Evolutionary conservation across 768 basidiomycete genomes (phyloP), one percentile per base, ranked within the genome.

Genomic region (Hypholoma sublateritium): DNA sequence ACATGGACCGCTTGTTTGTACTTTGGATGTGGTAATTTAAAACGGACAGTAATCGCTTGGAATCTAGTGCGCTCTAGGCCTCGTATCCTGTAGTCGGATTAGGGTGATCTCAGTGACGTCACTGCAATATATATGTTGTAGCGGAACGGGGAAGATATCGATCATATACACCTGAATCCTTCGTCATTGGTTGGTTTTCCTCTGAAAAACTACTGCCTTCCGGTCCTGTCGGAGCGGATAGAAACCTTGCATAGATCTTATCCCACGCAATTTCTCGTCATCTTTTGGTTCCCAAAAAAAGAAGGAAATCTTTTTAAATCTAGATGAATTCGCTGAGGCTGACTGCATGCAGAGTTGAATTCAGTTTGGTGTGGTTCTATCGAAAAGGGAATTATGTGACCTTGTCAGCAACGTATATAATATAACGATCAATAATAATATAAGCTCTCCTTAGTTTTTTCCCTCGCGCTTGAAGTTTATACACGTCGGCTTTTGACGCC

Each of bases 21-120:
- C 37, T 28, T 25, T 48, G 28, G 28, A 32, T 32, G 34, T 36
- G 16, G 13, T 51, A 39, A 24, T 24, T 39, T 51, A 51, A 36
- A 19, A 43, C 35, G 41, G 21, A 52, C n/a, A 39, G 17, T 52
- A 36, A 39, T 51, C 28, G 28, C 28, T 6, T 32, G 35, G 46
- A 41, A 48, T 39, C 46, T 55, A 35, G 59, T n/a, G 51, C 36
- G 54, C 9, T 63, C 57, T 62, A 45, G 62, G 50, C 55, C 58
- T 48, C 41, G 53, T 39, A 54, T 56, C 56, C 50, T 58, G 51
- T 56, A 48, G 35, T 17, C 43, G 54, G 53, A 9, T 35, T 25
- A 21, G 25, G 39, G 32, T 19, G 43, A 61, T 59, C 50, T 56
- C 19, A 34, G 25, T 67, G 65, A 67, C 63, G 65, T 67, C 63